Conservation (phyloP, 805 yeast genomes). For the Ogataea nonfermentans region DNA sequence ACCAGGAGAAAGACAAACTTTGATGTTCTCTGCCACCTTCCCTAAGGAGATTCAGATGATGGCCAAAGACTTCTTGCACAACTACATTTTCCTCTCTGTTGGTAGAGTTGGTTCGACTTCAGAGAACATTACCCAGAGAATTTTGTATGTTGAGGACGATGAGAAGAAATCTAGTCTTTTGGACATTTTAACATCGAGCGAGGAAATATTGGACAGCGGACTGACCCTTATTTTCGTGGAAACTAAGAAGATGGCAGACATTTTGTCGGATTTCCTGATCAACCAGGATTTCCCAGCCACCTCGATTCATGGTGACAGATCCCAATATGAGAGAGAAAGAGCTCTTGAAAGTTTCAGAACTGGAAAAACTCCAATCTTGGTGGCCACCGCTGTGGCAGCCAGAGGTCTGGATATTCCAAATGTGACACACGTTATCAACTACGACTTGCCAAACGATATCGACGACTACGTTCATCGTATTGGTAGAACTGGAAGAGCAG, state of each 20-base stretch:
- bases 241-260: slow-evolving; percentile 98
- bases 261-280: slow-evolving; percentile 86
- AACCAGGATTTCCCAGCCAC: slow-evolving; percentile 93
- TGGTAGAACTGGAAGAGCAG: slow-evolving; percentile 99
- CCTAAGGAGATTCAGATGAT: slow-evolving; percentile 95
- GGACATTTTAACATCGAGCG: slow-evolving; percentile 77
- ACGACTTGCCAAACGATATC: slow-evolving; percentile 93
- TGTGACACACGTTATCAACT: slow-evolving; percentile 96
- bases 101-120: slow-evolving; percentile 99
- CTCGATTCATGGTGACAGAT: slow-evolving; percentile 98
- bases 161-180: slow-evolving; percentile 90
- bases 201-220: slow-evolving; percentile 56
- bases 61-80: slow-evolving; percentile 95
- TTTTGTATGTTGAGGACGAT: slow-evolving; percentile 86
- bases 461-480: slow-evolving; percentile 99
- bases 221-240: slow-evolving; percentile 94
- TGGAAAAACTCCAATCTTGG: slow-evolving; percentile 91
- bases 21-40: slow-evolving; percentile 99
- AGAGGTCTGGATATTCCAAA: slow-evolving; percentile 99
- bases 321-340: slow-evolving; percentile 96
- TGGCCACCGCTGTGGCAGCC: slow-evolving; percentile 99
- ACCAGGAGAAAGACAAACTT: slow-evolving; percentile 87
- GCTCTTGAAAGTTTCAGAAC: slow-evolving; percentile 92
- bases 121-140: slow-evolving; percentile 94
- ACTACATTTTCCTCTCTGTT: slow-evolving; percentile 92